Base-by-base conservation (phyloP, 2,329 filamentous ascomycete genomes). In the Xylariomycetidae sp. region DNA sequence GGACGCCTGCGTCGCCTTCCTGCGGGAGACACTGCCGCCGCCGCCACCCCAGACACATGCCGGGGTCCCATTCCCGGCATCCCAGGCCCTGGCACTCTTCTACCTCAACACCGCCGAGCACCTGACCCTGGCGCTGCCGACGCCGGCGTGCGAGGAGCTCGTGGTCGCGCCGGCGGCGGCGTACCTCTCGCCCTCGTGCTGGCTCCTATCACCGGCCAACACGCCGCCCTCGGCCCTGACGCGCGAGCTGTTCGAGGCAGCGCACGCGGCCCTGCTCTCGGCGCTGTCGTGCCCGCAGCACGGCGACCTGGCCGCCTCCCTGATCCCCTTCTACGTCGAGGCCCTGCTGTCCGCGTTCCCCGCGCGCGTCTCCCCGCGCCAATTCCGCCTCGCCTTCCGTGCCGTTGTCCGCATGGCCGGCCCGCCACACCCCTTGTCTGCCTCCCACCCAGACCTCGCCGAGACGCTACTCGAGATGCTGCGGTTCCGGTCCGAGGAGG, bases 21-120 rank as follows among this genome's bases (percentile, higher is more conserved):
- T 94, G 16, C 66, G 69, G 40, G 72, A 74, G 14, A 82, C 83
- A 31, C 70, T 72, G 4, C 63, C 66, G 1, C 44, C 54, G 11
- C 27, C 16, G 48, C 61, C 40, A 37, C 77, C 13, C 70, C 74
- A 25, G 60, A n/a, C n/a, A n/a, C n/a, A n/a, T n/a, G 30, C 67
- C 25, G 77, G 84, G 19, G 75, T 82, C 1, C 61, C 64, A 5
- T 74, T 83, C 43, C 78, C 82, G 5, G 65, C 88, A 2, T 77
- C 87, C 46, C 73, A 84, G 37, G 82, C 75, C 13, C 66, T 90
- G n/a, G 85, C 92, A 53, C 73, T 94, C 12, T 95, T 87, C 64
- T 94, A 94, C 61, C 74, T 96, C 42, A 92, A 94, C 53, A 77
- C 82, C 0, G 82, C 85, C 3, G 89, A 95, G 56, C 86, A 94